Conservation (phyloP, 139 green algal genomes). For the Picochlorum sp. region DNA sequence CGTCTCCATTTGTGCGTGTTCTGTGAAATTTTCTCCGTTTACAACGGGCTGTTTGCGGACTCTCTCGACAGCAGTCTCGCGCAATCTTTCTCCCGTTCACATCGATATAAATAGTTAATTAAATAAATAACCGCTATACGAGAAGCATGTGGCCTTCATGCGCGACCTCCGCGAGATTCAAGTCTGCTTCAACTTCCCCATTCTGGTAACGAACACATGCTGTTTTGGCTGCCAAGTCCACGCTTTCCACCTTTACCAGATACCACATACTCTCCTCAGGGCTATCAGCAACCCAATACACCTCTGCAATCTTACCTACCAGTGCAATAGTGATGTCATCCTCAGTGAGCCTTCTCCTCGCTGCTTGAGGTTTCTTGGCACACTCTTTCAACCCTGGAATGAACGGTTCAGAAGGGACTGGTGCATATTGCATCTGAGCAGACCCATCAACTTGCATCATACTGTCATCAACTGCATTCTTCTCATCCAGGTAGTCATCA, state of each 20-base stretch:
- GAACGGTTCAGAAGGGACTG: constrained; percentile 3
- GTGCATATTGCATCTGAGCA: neutral
- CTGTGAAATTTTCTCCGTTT: too few relatives aligned
- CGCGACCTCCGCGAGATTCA: constrained; percentile 51
- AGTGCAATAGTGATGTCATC: constrained; percentile 56
- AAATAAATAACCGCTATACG: neutral
- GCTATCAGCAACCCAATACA: constrained; percentile 63
- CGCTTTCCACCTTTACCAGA: constrained; percentile 59
- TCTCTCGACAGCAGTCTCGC: too few relatives aligned
- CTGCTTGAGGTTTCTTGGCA: constrained; percentile 32
- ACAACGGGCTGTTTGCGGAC: too few relatives aligned
- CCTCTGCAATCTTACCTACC: constrained; percentile 62
- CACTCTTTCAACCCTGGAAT: constrained; percentile 22
- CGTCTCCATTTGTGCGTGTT: too few relatives aligned
- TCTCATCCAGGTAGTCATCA: neutral
- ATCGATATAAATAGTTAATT: too few relatives aligned
- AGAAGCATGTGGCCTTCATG: constrained; percentile 53
- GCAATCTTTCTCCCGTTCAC: too few relatives aligned
- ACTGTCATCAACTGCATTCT: constrained; percentile 5
- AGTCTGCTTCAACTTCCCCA: constrained; percentile 41
- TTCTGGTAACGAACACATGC: constrained; percentile 52
- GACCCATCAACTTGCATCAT: neutral
- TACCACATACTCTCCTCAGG: constrained; percentile 73
- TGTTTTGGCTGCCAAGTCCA: constrained; percentile 24
- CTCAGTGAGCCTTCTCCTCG: constrained; percentile 39